Base-by-base conservation (phyloP, 2,329 filamentous ascomycete genomes). In the Cladorrhinum sp. region DNA sequence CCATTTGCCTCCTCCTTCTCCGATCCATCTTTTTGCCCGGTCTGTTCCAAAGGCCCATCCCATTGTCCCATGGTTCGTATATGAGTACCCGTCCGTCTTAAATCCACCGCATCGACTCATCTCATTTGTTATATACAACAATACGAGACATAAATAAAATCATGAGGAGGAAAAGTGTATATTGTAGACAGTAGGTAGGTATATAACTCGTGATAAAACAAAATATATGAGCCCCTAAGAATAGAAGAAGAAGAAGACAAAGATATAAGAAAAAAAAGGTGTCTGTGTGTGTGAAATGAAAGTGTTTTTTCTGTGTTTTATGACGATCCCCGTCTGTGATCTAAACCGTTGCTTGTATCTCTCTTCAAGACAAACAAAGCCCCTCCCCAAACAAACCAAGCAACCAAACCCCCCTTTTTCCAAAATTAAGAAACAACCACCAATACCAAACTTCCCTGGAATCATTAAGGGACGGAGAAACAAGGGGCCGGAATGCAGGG, bases 231-330 rank as follows among this genome's bases (percentile, higher is more conserved):
- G 26, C 18, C 28, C 8, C 20, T 28, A 50, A 42, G 8, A 57
- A 42, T 8, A 50, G 20, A 10, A 57, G 12, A 57, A 30, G n/a
- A 57, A 49, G 24, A 30, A 24, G 21, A 36, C 2, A 9, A 42
- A 28, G 30, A 52, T 16, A 60, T 16, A 56, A 57, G 51, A 24
- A 42, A 55, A 50, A 18, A 57, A 55, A 46, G 3, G 33, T 10
- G 33, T 36, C n/a, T n/a, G n/a, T 30, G 26, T 36, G 33, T 36
- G 3, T 36, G 2, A 55, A 48, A 58, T 28, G 46, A 36, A 26
- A 55, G 24, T 28, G 48, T 16, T 48, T 26, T 51, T 20, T 30
- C 36, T 33, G 3, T 10, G 14, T n/a, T n/a, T 20, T 46, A 7
- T 46, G 18, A 16, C 18, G 42, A 46, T 46, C 42, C 42, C 42